These are phyloP conservation scores for Lachnellula subtilissima DNA, from an alignment of 2,329 filamentous ascomycete genomes.

Conservation along the genomic window DNA sequence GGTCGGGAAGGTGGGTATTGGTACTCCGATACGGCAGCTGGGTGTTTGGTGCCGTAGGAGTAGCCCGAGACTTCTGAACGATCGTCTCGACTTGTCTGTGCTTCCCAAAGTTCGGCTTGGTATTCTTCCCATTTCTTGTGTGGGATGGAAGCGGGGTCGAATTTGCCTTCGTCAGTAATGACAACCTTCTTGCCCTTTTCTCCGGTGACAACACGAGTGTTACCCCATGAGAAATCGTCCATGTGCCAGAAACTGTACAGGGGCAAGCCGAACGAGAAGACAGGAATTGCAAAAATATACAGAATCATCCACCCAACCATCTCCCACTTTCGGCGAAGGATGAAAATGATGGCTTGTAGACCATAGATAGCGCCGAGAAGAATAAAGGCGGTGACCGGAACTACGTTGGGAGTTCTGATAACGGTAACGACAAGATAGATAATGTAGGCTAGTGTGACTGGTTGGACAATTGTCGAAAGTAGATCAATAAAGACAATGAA, in stretches of 20 bases:
- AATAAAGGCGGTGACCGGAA: slow-evolving; percentile 84
- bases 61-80: slow-evolving; percentile 88
- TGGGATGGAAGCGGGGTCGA: slow-evolving; percentile 86
- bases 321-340: slow-evolving; percentile 94
- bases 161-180: slow-evolving; percentile 95
- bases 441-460: slow-evolving; percentile 86
- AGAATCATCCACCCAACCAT: slow-evolving; percentile 99
- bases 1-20: slow-evolving; percentile 52
- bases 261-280: slow-evolving; percentile 86
- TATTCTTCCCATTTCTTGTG: slow-evolving; percentile 99
- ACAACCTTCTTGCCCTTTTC: slow-evolving; percentile 90
- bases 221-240: slow-evolving; percentile 99
- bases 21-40: slow-evolving; percentile 60
- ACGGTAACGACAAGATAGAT: slow-evolving; percentile 80
- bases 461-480: slow-evolving; percentile 85
- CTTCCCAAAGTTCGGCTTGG: slow-evolving; percentile 94
- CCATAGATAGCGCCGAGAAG: slow-evolving; percentile 94
- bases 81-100: slow-evolving; percentile 69
- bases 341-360: slow-evolving; percentile 95
- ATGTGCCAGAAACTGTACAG: slow-evolving; percentile 98
- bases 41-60: slow-evolving; percentile 85
- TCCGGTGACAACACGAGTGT: slow-evolving; percentile 93
- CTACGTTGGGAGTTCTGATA: slow-evolving; percentile 51
- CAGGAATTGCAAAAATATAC: slow-evolving; percentile 83
- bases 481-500: slow-evolving; percentile 96